Evolutionary conservation across 1,284 basidiomycete genomes (phyloP).

Genomic region (Veloporphyrellus conicus): DNA sequence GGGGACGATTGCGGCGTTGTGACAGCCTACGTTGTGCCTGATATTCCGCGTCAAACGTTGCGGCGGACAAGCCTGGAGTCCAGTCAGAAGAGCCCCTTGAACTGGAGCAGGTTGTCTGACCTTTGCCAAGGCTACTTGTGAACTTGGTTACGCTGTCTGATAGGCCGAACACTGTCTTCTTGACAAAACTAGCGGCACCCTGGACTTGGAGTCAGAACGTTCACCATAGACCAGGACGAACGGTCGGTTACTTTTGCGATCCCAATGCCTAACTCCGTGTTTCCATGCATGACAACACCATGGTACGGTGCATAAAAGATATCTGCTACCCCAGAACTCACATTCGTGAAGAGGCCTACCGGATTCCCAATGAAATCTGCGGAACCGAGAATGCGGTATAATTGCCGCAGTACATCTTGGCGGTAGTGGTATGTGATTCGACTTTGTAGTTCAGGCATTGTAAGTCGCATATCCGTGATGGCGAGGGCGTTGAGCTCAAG

Average conservation of each 20-base stretch:
- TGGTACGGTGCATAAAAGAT: conserved; percentile 99
- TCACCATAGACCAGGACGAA: not conserved
- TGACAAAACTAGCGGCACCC: conserved; percentile 97
- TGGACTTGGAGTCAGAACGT: conserved; percentile 32
- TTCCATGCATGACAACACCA: conserved; percentile 95
- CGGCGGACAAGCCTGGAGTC: conserved; percentile 81
- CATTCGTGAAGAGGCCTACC: conserved; percentile 96
- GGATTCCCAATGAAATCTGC: conserved; percentile 94
- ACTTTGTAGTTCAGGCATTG: conserved; percentile 77
- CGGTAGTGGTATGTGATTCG: conserved; percentile 92
- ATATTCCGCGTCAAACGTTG: conserved; percentile 95
- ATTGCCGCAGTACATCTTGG: conserved; percentile 89
- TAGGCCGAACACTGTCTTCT: conserved; percentile 97
- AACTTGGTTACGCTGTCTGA: conserved; percentile 97
- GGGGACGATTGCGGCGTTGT: conserved; percentile 89
- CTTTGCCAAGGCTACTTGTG: conserved; percentile 96
- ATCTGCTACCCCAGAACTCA: conserved; percentile 97
- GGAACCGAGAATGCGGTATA: conserved; percentile 94
- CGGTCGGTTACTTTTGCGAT: conserved; percentile 74
- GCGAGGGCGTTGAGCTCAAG: conserved; percentile 92
- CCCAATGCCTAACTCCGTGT: conserved; percentile 93
- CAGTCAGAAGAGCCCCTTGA: conserved; percentile 1
- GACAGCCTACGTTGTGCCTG: conserved; percentile 86
- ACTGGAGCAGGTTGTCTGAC: conserved; percentile 35
- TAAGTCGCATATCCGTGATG: conserved; percentile 92